Evolutionary conservation across 1,139 yeast species (phyloP), one percentile per base, ranked within the genome.

Genomic region (Kurtzmaniella natalensis): DNA sequence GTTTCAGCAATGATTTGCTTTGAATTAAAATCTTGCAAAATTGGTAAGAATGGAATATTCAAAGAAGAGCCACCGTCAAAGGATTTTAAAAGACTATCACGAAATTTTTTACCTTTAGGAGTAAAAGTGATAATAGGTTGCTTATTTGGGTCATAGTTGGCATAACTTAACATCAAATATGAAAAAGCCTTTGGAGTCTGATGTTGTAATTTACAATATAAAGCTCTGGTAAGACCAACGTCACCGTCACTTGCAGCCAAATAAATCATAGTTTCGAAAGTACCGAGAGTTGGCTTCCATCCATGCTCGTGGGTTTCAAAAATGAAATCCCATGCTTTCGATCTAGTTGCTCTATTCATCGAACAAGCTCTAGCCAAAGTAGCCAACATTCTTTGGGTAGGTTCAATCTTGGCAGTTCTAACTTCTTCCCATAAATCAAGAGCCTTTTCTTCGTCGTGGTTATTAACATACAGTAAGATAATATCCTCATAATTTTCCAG

Each of bases 231-330:
- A 36, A 88, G 64, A 6, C 79, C 67, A 18, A 85, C 59, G 53
- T 92, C 96, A 0, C 95, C 94, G 45, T 89, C 89, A 37, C 69
- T 70, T 0, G 89, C 81, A 8, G 94, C 76, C 28, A 89, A 58
- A 42, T 80, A 74, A 55, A 89, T 66, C 78, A 89, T 78, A 14
- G 78, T 69, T 42, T 81, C 83, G 41, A 81, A 70, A 0, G 85
- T 72, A 21, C 64, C 64, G 17, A 73, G 53, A 11, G 71, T 60
- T n/a, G 78, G 70, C 35, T 63, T 56, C 69, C 71, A 66, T 1
- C 72, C 73, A 30, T 58, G 50, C 15, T 73, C 70, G 46, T 79
- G 71, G 39, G 86, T 77, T 43, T 83, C 81, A 41, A 82, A 70
- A 37, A 89, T 74, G 46, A 76, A 81, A 35, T 76, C 76, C 96